Evolutionary conservation across 83 land plant species (phyloP).

Genomic region (Picea abies): DNA sequence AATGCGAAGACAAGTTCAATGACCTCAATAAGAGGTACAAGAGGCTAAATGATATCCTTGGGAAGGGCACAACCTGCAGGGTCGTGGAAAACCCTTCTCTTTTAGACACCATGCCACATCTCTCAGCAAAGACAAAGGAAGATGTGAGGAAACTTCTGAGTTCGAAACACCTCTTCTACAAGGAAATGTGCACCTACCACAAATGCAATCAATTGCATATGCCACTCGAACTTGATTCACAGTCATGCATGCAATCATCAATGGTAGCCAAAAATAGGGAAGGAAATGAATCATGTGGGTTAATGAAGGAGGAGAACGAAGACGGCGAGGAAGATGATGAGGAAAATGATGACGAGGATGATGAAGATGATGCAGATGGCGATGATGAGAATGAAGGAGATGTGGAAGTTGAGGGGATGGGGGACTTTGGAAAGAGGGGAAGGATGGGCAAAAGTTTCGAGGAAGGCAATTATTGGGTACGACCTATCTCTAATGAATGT

Average conservation of each 20-base stretch:
- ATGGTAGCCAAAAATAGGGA: slow-evolving; percentile 19
- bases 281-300: slow-evolving; percentile 15
- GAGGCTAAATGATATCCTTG: slow-evolving; percentile 45
- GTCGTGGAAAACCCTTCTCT: slow-evolving; percentile 74
- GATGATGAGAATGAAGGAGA: slow-evolving; percentile 25
- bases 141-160: slow-evolving; percentile 75
- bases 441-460: background rate
- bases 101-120: slow-evolving; percentile 50
- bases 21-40: slow-evolving; percentile 53
- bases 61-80: slow-evolving; percentile 48
- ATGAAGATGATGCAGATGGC: slow-evolving; percentile 24
- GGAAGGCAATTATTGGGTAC: background rate
- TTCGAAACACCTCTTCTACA: slow-evolving; percentile 75
- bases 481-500: slow-evolving; percentile 5
- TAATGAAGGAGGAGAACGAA: slow-evolving; percentile 13
- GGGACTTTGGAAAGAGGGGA: slow-evolving; percentile 2
- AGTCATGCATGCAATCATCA: slow-evolving; percentile 13
- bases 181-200: slow-evolving; percentile 79
- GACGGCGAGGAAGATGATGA: slow-evolving; percentile 17
- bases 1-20: too few relatives aligned
- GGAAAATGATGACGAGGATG: slow-evolving; percentile 41
- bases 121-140: slow-evolving; percentile 58
- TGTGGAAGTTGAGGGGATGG: slow-evolving; percentile 1
- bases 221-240: background rate
- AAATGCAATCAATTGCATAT: slow-evolving; percentile 44